A percentile compares a stretch with the other conserved stretches of the same genome.
Conservation (phyloP, 371 early-diverging fungal genomes). For the Funneliformis caledonium region DNA sequence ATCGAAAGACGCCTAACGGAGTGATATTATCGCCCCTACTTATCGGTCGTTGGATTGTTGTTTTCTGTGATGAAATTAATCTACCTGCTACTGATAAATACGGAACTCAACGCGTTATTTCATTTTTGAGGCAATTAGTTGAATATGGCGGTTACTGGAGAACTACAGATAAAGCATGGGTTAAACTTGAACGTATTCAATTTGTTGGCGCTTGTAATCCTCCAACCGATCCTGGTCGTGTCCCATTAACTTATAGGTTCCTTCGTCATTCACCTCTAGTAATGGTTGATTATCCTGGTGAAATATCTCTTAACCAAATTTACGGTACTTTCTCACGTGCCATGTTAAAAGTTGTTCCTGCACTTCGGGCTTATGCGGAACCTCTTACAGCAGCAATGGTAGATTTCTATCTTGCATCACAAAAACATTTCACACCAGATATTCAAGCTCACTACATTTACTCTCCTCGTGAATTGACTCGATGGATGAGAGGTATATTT, state of each 20-base stretch:
- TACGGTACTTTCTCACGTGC: constrained; percentile 94
- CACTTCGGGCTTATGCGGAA: constrained; percentile 89
- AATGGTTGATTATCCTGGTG: constrained; percentile 98
- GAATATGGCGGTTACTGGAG: constrained; percentile 98
- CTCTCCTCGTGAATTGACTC: constrained; percentile 97
- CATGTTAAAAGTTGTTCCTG: constrained; percentile 94
- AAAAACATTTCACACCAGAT: constrained; percentile 93
- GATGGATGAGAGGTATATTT: constrained; percentile 98
- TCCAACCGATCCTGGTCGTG: constrained; percentile 98
- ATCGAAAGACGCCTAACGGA: constrained; percentile 94
- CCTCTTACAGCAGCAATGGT: constrained; percentile 97
- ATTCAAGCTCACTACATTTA: constrained; percentile 98
- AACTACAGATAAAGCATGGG: constrained; percentile 89
- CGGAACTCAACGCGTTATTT: constrained; percentile 96
- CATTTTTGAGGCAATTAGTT: constrained; percentile 94
- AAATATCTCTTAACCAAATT: constrained; percentile 90
- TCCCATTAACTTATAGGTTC: constrained; percentile 94
- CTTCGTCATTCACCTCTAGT: constrained; percentile 95
- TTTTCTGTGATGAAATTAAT: constrained; percentile 99
- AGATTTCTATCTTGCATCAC: constrained; percentile 90
- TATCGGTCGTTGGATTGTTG: constrained; percentile 93
- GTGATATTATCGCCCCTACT: constrained; percentile 84
- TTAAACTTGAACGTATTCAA: constrained; percentile 93
- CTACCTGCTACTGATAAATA: constrained; percentile 96
- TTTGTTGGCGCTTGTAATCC: constrained; percentile 99